A percentile compares a stretch with the other conserved stretches of the same genome.
Conservation (phyloP, 176 grass and related monocot genomes). For the Poa pratensis region DNA sequence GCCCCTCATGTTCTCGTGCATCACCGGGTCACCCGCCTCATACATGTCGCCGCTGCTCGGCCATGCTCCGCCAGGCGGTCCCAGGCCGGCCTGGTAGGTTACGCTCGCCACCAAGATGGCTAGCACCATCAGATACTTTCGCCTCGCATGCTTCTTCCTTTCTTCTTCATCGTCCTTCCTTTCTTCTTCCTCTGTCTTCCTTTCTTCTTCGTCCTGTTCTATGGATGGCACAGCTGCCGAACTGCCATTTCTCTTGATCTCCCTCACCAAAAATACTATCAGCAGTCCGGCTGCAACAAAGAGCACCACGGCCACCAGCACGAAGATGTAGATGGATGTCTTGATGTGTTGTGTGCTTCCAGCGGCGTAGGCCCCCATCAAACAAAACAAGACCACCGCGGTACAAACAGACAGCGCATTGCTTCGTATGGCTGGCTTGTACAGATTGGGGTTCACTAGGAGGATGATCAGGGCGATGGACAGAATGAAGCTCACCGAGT, state of each 20-base stretch:
- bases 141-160: constrained; percentile 10
- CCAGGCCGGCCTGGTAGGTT: neutral
- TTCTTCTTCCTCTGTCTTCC: neutral
- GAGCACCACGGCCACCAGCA: neutral
- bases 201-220: neutral
- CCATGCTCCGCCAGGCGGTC: neutral
- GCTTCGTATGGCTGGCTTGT: neutral
- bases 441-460: constrained; percentile 19
- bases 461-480: constrained; percentile 27
- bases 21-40: neutral
- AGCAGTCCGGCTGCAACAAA: neutral
- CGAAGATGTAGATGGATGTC: constrained; percentile 5
- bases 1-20: neutral
- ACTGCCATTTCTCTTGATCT: neutral
- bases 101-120: constrained; percentile 2
- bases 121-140: neutral
- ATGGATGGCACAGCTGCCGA: neutral
- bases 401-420: neutral
- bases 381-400: neutral
- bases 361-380: constrained; percentile 8
- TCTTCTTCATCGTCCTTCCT: neutral
- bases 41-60: neutral
- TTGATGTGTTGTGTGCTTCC: neutral
- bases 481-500: constrained; percentile 13
- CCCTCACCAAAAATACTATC: neutral